A percentile compares a stretch with the other conserved stretches of the same genome.
These are phyloP conservation scores for Trifolium dubium DNA, from an alignment of 306 rosid genomes.

Conservation along the genomic window DNA sequence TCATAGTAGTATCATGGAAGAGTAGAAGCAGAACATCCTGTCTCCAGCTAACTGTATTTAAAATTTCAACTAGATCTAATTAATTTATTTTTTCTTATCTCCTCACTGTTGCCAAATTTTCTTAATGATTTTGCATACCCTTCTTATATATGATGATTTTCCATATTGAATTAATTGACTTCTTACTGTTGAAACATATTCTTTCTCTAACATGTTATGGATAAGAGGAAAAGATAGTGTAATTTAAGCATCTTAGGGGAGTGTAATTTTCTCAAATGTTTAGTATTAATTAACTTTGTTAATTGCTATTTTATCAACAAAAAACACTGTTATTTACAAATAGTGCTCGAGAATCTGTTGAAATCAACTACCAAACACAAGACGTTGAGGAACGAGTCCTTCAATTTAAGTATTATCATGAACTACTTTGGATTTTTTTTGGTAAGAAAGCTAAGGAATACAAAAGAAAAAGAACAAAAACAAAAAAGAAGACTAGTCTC, in stretches of 20 bases:
- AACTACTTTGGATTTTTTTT: no score
- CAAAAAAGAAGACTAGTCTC: no score
- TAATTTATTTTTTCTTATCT: conserved; percentile 24
- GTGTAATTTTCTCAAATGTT: background rate
- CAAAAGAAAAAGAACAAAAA: no score
- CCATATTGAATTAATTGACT: conserved; percentile 13
- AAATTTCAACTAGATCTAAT: conserved; percentile 7
- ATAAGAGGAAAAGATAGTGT: no score
- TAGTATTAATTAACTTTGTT: background rate
- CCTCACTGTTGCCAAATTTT: conserved; percentile 24
- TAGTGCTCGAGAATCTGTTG: background rate
- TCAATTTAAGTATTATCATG: no score
- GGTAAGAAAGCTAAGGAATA: no score
- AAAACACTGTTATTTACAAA: background rate
- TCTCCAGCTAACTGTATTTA: conserved; percentile 5
- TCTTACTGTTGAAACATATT: background rate
- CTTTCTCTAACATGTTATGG: background rate
- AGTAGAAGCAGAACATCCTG: conserved; percentile 21
- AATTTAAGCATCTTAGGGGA: no score
- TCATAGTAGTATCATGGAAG: conserved; percentile 33
- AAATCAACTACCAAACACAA: background rate
- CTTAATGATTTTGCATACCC: conserved; percentile 1
- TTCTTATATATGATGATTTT: conserved; percentile 15
- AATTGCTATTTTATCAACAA: background rate
- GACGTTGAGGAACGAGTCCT: background rate